Evolutionary conservation across 1,284 basidiomycete species (phyloP), one percentile per base, ranked within the genome.

Genomic region (Hymenochaete sp.): DNA sequence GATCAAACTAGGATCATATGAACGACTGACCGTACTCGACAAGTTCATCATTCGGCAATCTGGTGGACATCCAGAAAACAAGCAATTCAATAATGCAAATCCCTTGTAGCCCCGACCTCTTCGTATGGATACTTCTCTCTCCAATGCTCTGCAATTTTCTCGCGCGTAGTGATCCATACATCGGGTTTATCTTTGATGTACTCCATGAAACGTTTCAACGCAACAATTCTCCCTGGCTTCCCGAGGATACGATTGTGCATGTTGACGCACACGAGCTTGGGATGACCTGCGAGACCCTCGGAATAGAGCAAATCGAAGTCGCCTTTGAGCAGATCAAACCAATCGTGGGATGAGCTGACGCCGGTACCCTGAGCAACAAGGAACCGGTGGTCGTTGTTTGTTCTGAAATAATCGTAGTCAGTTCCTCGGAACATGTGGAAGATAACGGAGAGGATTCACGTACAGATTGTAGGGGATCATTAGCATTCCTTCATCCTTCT

Each of bases 241-340:
- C 66, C 66, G 1, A 66, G 54, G 2, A 67, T 52, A 9, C 65
- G 54, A 41, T 60, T 61, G 50, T 68, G 66, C 29, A 68, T 49
- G 18, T 62, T 63, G n/a, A 68, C 52, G 22, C 58, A 59, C 60
- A 68, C 60, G 62, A 67, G 66, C 55, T 64, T 64, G 5, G 64
- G 61, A 13, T 55, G 49, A 4, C 57, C 59, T 6, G 52, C 13
- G 3, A 49, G 40, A 0, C 61, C 62, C 45, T 67, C 66, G 2
- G 44, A 48, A 31, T 65, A 59, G 2, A 68, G 55, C 16, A 60
- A 59, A 47, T 67, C 64, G 43, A 67, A 64, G 2, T 63, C 59
- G 38, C 59, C 63, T 39, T 57, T 58, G 46, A 67, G 61, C 48
- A 67, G 65, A 3, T 56, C 50, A 27, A 54, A 56, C 47, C 63